phyloP scores from a whole-genome alignment of 2,329 filamentous ascomycete genomes.

The Tolypocladium cylindrosporum region DNA sequence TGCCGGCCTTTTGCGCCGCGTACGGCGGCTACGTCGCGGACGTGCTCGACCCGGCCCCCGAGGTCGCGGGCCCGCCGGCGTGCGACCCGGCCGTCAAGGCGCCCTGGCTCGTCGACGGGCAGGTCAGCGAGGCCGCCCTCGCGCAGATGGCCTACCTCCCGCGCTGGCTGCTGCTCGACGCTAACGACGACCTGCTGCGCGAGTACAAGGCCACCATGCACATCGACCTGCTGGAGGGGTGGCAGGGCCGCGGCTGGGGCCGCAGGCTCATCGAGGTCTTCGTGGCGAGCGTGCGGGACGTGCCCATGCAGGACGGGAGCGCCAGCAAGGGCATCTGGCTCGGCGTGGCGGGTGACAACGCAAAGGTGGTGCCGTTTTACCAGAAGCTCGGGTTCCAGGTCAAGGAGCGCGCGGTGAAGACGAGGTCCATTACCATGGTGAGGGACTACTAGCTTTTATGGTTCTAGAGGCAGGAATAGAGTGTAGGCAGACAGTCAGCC shows the following conservation, averaged over 20 bases:
- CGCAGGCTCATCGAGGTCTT: slow-evolving; percentile 29
- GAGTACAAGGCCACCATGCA: slow-evolving; percentile 36
- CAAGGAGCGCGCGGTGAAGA: slow-evolving; percentile 21
- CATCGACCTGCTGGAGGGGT: slow-evolving; percentile 33
- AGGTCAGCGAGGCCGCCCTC: slow-evolving; percentile 19
- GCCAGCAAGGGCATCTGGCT: slow-evolving; percentile 28
- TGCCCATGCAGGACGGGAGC: slow-evolving; percentile 3
- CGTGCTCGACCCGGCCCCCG: slow-evolving; percentile 20
- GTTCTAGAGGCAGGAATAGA: neutral
- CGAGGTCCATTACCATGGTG: slow-evolving; percentile 31
- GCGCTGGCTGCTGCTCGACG: slow-evolving; percentile 26
- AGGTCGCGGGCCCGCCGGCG: slow-evolving; percentile 12
- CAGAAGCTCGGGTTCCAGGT: slow-evolving; percentile 34
- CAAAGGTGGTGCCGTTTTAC: slow-evolving; percentile 37
- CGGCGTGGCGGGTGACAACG: slow-evolving; percentile 35
- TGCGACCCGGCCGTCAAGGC: slow-evolving; percentile 17
- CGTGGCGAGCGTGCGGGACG: slow-evolving; percentile 24
- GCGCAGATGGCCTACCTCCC: slow-evolving; percentile 31
- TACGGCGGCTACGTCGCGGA: slow-evolving; percentile 27
- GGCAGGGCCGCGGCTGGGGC: slow-evolving; percentile 35
- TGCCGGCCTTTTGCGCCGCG: slow-evolving; percentile 23
- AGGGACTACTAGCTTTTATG: slow-evolving; percentile 15
- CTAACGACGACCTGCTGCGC: slow-evolving; percentile 22
- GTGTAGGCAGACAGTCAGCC: neutral
- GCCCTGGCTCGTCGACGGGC: slow-evolving; percentile 16